A percentile compares a stretch with the other conserved stretches of the same genome.
Evolutionary conservation across 225 moss, liverwort and hornwort species (phyloP).

Genomic region (Bryoerythrophyllum caledonicum): DNA sequence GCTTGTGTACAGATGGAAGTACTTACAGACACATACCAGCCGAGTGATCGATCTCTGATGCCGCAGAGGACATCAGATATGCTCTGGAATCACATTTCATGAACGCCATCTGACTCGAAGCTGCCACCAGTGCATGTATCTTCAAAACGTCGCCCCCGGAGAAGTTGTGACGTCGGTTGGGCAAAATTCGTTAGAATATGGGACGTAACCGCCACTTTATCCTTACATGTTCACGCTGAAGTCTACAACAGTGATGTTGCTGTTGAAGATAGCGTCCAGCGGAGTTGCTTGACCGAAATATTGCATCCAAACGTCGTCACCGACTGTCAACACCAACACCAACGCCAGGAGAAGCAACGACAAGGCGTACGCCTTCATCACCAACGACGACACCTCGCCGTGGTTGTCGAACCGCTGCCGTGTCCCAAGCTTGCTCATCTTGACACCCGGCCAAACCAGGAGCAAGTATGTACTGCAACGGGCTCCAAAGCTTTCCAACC

Average conservation of each 20-base stretch:
- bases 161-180: background rate
- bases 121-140: background rate
- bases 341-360: slow-evolving; percentile 27
- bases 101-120: background rate
- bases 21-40: background rate
- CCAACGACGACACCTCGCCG: slow-evolving; percentile 20
- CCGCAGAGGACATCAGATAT: background rate
- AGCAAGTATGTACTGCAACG: background rate
- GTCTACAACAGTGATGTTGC: background rate
- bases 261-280: background rate
- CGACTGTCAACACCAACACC: slow-evolving; percentile 33
- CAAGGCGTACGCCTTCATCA: slow-evolving; percentile 31
- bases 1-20: background rate
- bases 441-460: background rate
- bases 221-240: background rate
- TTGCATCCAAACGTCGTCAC: slow-evolving; percentile 29
- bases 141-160: background rate
- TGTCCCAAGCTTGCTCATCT: background rate
- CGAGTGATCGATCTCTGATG: background rate
- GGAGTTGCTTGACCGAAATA: background rate
- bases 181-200: background rate
- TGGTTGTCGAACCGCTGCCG: slow-evolving; percentile 23
- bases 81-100: background rate
- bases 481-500: background rate
- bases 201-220: background rate